Percentiles rank a stretch among this genome's conserved stretches.
These are phyloP conservation scores for Atkinsonella texensis DNA, from an alignment of 2,329 filamentous ascomycete species.

Conservation along the genomic window DNA sequence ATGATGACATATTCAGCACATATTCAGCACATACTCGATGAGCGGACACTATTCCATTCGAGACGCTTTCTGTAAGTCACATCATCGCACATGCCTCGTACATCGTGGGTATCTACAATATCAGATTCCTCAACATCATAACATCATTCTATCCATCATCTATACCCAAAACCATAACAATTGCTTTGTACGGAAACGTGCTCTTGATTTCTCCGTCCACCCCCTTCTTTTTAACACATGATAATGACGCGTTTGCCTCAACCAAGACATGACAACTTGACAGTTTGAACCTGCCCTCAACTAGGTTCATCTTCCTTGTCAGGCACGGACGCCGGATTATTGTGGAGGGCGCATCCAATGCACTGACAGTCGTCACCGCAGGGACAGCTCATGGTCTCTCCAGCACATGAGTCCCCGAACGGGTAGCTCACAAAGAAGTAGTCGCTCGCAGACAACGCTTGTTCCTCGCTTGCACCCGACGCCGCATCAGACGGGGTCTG, in stretches of 20 bases:
- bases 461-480: constrained; percentile 34
- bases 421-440: constrained; percentile 50
- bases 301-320: background rate
- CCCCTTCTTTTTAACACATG: background rate
- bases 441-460: constrained; percentile 37
- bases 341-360: constrained; percentile 44
- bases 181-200: too few species aligned
- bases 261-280: too few species aligned
- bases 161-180: too few species aligned
- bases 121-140: background rate
- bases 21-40: background rate
- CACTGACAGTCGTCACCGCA: constrained; percentile 50
- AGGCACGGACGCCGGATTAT: constrained; percentile 14
- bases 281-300: background rate
- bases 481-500: constrained; percentile 37
- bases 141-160: background rate
- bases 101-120: background rate
- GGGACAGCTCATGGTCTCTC: constrained; percentile 37
- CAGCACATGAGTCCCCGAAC: constrained; percentile 34
- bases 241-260: too few species aligned
- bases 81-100: background rate
- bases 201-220: background rate
- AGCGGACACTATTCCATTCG: background rate
- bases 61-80: background rate
- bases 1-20: too few species aligned